These are phyloP conservation scores for Backusella parvicylindrica DNA, from an alignment of 192 early-diverging fungal genomes.

Conservation along the genomic window DNA sequence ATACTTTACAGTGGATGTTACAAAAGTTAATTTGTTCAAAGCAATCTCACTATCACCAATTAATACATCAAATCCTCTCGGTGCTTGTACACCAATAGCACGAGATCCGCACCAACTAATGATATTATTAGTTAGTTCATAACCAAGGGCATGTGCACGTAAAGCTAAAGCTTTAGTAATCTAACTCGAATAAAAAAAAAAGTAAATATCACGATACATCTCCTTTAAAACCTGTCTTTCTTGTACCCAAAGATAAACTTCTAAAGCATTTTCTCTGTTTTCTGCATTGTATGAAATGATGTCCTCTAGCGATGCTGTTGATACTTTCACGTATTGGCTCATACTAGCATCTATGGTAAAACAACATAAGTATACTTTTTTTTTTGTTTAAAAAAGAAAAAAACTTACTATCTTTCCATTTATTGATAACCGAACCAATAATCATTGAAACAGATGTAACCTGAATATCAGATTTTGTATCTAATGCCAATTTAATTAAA, in stretches of 20 bases:
- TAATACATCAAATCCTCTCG: constrained; percentile 70
- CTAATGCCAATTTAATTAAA: constrained; percentile 11
- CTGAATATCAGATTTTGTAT: constrained; percentile 1
- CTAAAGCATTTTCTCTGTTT: constrained; percentile 11
- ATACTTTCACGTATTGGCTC: constrained; percentile 21
- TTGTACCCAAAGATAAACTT: constrained; percentile 22
- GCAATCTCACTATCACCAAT: constrained; percentile 67
- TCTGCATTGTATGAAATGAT: not conserved
- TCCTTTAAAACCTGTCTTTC: not conserved
- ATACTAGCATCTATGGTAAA: constrained; percentile 22
- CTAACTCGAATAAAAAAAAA: constrained; percentile 30
- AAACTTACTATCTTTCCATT: constrained; percentile 25
- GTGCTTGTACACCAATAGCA: constrained; percentile 44
- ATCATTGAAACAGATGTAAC: constrained; percentile 12
- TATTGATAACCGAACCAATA: constrained; percentile 32
- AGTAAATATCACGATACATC: not conserved
- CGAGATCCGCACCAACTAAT: constrained; percentile 49
- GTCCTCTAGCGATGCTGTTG: not conserved
- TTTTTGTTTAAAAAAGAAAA: constrained; percentile 28
- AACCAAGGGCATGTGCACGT: constrained; percentile 47
- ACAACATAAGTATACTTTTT: not conserved
- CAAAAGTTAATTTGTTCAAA: constrained; percentile 69
- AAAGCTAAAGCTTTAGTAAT: constrained; percentile 65
- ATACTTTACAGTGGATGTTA: constrained; percentile 50
- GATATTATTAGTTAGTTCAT: constrained; percentile 49